Percentiles rank a stretch among this genome's conserved stretches.
Conservation (phyloP, 164 flowering plant genomes). For the Buxus sempervirens region DNA sequence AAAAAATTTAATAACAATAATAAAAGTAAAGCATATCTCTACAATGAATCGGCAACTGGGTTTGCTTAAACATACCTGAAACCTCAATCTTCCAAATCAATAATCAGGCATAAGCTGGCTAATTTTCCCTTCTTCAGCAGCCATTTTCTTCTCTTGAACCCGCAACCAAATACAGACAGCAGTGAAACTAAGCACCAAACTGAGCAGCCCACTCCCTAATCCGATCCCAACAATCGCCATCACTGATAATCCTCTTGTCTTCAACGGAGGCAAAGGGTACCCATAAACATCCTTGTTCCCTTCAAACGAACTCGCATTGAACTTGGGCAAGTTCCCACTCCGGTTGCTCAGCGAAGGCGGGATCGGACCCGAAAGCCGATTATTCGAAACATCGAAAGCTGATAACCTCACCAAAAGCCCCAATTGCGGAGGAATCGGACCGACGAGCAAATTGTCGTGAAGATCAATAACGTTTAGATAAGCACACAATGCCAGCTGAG, state of each 20-base stretch:
- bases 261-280: slow-evolving; percentile 63
- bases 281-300: slow-evolving; percentile 89
- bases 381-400: slow-evolving; percentile 72
- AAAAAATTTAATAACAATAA: no score
- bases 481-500: slow-evolving; percentile 65
- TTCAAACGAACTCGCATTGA: slow-evolving; percentile 65
- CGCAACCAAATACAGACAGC: slow-evolving; percentile 91
- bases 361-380: slow-evolving; percentile 63
- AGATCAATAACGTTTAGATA: slow-evolving; percentile 91
- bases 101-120: slow-evolving; percentile 85
- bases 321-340: slow-evolving; percentile 54
- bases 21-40: neutral
- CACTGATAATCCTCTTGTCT: slow-evolving; percentile 55
- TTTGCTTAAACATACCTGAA: neutral
- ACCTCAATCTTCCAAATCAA: slow-evolving; percentile 15
- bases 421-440: slow-evolving; percentile 67
- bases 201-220: slow-evolving; percentile 83
- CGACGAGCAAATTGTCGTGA: slow-evolving; percentile 60
- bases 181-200: slow-evolving; percentile 79
- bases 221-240: slow-evolving; percentile 91
- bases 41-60: neutral
- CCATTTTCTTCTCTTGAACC: slow-evolving; percentile 62
- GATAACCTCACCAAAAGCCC: slow-evolving; percentile 68
- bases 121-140: slow-evolving; percentile 63
- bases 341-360: slow-evolving; percentile 62